Evolutionary conservation across 176 grass and related monocot species (phyloP).

Genomic region (Canna indica): DNA sequence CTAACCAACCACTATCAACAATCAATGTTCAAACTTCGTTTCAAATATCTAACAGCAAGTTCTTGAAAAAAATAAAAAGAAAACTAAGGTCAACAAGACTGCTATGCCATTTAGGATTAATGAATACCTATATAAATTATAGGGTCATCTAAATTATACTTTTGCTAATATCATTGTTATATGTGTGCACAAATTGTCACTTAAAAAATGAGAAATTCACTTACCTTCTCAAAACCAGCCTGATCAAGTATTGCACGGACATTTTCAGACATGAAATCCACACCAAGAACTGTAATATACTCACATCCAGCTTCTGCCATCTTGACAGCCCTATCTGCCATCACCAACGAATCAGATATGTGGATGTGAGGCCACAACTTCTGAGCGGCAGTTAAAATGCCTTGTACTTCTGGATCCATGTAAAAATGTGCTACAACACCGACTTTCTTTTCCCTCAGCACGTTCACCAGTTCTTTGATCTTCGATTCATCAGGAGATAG

Average conservation of each 20-base stretch:
- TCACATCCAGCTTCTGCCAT: constrained; percentile 93
- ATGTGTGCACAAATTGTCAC: not conserved
- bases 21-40: not conserved
- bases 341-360: constrained; percentile 92
- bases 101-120: not conserved
- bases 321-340: constrained; percentile 92
- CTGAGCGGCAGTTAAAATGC: constrained; percentile 83
- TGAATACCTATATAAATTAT: not conserved
- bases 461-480: constrained; percentile 48
- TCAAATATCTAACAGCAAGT: too few species aligned
- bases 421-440: constrained; percentile 96
- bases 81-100: not conserved
- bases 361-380: constrained; percentile 92
- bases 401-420: constrained; percentile 99
- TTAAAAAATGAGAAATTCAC: not conserved
- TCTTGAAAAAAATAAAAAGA: not conserved
- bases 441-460: constrained; percentile 61
- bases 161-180: not conserved
- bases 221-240: constrained; percentile 78
- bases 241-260: constrained; percentile 98
- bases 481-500: constrained; percentile 68
- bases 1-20: not conserved
- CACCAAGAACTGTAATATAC: constrained; percentile 88
- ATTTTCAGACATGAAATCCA: constrained; percentile 99
- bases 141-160: not conserved